Evolutionary conservation across 2,329 filamentous ascomycete species (phyloP).

Genomic region (Colletotrichum viniferum): DNA sequence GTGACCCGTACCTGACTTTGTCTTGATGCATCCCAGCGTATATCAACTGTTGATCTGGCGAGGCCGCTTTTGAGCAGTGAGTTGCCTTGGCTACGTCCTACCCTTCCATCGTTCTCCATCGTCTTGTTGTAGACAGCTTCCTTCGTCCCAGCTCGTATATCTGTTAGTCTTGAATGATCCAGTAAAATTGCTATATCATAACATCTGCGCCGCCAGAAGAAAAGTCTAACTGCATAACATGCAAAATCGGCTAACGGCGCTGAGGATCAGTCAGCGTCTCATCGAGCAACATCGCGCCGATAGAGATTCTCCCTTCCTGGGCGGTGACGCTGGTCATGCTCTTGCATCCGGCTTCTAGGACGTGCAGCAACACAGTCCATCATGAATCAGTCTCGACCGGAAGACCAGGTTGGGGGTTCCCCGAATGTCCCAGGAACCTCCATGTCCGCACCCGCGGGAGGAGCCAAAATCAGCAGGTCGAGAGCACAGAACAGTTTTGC

Average conservation of each 20-base stretch:
- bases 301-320: background rate
- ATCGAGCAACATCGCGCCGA: background rate
- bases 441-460: background rate
- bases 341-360: background rate
- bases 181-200: too few species aligned
- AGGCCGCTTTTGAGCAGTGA: background rate
- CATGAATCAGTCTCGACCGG: background rate
- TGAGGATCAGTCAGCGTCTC: background rate
- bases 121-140: background rate
- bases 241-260: rapidly evolving
- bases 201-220: background rate
- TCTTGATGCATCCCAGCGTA: background rate
- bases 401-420: background rate
- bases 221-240: rapidly evolving
- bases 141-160: background rate
- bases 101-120: background rate
- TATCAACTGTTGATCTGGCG: background rate
- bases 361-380: background rate
- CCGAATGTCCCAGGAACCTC: background rate
- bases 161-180: background rate
- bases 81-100: background rate
- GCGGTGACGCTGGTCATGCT: background rate
- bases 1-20: background rate
- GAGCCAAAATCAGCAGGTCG: background rate
- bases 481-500: background rate